Conservation (phyloP, 352 stramenopile genomes). For the Globisporangium spiculum region DNA sequence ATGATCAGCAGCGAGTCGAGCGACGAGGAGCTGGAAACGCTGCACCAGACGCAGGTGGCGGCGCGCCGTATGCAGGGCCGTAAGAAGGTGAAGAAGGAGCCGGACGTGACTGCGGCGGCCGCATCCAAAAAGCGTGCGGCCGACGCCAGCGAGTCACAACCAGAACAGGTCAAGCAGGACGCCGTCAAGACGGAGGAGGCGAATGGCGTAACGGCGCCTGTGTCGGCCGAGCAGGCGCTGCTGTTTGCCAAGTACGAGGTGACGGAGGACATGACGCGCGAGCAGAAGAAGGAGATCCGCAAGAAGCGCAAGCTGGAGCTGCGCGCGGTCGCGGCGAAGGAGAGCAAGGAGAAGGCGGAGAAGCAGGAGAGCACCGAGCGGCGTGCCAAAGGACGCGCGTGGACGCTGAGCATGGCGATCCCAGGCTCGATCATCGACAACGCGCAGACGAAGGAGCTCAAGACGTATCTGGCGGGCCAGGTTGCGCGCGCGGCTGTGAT, state of each 20-base stretch:
- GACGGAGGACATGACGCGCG: constrained; percentile 34
- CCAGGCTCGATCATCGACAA: constrained; percentile 97
- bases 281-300: constrained; percentile 68
- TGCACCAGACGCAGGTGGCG: constrained; percentile 42
- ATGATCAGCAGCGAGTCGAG: constrained; percentile 91
- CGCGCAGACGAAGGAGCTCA: constrained; percentile 95
- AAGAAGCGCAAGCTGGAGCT: constrained; percentile 72
- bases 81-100: constrained; percentile 32
- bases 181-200: background rate
- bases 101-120: constrained; percentile 7
- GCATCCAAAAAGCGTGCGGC: background rate
- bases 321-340: constrained; percentile 32
- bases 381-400: constrained; percentile 60
- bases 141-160: constrained; percentile 2
- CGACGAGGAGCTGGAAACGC: constrained; percentile 80
- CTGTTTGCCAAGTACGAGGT: constrained; percentile 22
- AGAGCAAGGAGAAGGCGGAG: constrained; percentile 34
- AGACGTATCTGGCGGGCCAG: constrained; percentile 95
- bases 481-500: constrained; percentile 96
- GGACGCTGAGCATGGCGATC: constrained; percentile 96
- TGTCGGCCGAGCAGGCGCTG: constrained; percentile 4
- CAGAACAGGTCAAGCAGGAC: constrained; percentile 23
- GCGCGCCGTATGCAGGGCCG: constrained; percentile 28
- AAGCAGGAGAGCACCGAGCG: constrained; percentile 38
- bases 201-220: constrained; percentile 6